Percentiles rank a stretch among this genome's conserved stretches.
phyloP scores from a whole-genome alignment of 1,284 basidiomycete species.

The Mycosarcoma maydis region DNA sequence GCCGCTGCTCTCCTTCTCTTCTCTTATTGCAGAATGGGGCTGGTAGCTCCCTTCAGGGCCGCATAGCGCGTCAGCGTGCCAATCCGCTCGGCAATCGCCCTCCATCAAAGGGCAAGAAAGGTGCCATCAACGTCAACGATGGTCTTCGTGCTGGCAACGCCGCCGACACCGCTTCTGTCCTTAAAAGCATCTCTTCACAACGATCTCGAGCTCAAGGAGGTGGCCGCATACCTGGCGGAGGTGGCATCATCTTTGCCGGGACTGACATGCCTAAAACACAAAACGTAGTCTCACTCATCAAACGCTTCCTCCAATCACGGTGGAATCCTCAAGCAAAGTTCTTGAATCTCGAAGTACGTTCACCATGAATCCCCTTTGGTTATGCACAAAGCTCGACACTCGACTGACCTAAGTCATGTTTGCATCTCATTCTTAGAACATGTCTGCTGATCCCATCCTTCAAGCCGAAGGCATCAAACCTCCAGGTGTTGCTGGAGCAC shows the following conservation, averaged over 20 bases:
- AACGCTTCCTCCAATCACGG: conserved; percentile 53
- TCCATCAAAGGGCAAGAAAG: conserved; percentile 25
- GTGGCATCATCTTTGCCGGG: conserved; percentile 36
- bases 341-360: conserved; percentile 74
- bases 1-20: not conserved
- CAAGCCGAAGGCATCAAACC: conserved; percentile 75
- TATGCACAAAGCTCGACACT: too few relatives aligned
- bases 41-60: conserved; percentile 26
- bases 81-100: conserved; percentile 47
- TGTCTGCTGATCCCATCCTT: conserved; percentile 79
- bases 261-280: conserved; percentile 46
- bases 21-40: conserved; percentile 17
- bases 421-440: conserved; percentile 66
- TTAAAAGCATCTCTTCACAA: conserved; percentile 37
- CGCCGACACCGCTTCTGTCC: conserved; percentile 35
- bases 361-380: not conserved
- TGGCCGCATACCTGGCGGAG: conserved; percentile 47
- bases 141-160: conserved; percentile 42
- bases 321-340: conserved; percentile 70
- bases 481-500: conserved; percentile 75
- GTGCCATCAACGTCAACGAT: conserved; percentile 44
- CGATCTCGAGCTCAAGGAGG: conserved; percentile 40
- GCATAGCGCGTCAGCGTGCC: conserved; percentile 30
- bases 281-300: conserved; percentile 49
- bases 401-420: not conserved